phyloP scores from a whole-genome alignment of 2,329 filamentous ascomycete species.

The Dactylellina haptotyla region DNA sequence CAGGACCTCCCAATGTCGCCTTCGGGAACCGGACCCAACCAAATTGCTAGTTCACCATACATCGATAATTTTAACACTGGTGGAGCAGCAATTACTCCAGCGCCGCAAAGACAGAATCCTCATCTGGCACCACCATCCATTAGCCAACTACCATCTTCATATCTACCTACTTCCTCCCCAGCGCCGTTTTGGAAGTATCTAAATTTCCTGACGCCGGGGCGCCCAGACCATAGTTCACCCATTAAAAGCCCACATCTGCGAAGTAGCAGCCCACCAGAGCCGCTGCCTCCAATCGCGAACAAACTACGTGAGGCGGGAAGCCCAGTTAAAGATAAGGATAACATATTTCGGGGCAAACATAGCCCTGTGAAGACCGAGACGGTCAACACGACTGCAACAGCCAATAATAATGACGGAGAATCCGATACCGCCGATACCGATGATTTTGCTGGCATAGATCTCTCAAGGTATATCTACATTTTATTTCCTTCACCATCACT shows the following conservation, averaged over 20 bases:
- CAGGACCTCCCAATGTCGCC: constrained; percentile 54
- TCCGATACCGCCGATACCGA: constrained; percentile 34
- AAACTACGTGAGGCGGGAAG: constrained; percentile 43
- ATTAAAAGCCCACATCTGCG: constrained; percentile 55
- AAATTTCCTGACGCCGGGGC: constrained; percentile 66
- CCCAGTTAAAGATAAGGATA: constrained; percentile 46
- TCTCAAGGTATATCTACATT: constrained; percentile 29
- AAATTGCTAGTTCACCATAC: constrained; percentile 37
- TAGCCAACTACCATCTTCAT: constrained; percentile 81
- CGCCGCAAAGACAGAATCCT: constrained; percentile 77
- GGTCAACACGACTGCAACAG: background rate
- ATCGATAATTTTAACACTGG: constrained; percentile 51
- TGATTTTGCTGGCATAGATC: constrained; percentile 53
- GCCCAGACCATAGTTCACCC: constrained; percentile 56
- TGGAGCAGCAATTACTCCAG: constrained; percentile 70
- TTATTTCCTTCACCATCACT: background rate
- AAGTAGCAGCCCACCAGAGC: constrained; percentile 55
- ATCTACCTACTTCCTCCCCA: constrained; percentile 85
- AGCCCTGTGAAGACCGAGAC: constrained; percentile 39
- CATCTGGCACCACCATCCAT: constrained; percentile 82
- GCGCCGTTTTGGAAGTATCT: constrained; percentile 91
- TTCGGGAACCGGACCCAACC: constrained; percentile 26
- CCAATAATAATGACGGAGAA: constrained; percentile 29
- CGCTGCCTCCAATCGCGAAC: constrained; percentile 37
- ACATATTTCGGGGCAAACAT: constrained; percentile 46